Percentiles rank a stretch among this genome's conserved stretches.
Conservation (phyloP, 441 rosid genomes). For the Hura crepitans region DNA sequence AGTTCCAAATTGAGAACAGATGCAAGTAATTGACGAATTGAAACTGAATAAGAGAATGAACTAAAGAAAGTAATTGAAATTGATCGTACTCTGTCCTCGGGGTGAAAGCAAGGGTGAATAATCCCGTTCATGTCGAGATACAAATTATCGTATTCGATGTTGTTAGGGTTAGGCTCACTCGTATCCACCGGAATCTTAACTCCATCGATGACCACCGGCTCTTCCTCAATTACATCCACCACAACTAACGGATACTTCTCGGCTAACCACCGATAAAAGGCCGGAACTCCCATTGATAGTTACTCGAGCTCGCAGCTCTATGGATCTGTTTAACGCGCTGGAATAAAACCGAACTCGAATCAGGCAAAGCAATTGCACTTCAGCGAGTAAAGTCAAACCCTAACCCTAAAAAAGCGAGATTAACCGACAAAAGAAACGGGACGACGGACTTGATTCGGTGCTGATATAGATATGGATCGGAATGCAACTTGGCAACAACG, state of each 20-base stretch:
- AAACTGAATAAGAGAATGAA: neutral
- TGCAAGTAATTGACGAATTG: neutral
- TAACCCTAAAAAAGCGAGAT: neutral
- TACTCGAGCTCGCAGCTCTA: slow-evolving; percentile 13
- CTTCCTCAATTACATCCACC: slow-evolving; percentile 70
- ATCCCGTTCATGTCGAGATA: slow-evolving; percentile 94
- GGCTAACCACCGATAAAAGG: slow-evolving; percentile 85
- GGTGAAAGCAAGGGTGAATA: slow-evolving; percentile 91
- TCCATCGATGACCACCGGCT: slow-evolving; percentile 66
- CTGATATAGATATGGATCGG: neutral
- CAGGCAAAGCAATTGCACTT: neutral
- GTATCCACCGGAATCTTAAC: slow-evolving; percentile 75
- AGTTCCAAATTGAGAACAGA: neutral
- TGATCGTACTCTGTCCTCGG: slow-evolving; percentile 68
- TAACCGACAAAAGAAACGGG: neutral
- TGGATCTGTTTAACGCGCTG: neutral
- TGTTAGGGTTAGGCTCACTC: slow-evolving; percentile 70
- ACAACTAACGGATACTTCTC: slow-evolving; percentile 78
- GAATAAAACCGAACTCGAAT: neutral
- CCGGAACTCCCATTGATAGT: slow-evolving; percentile 67
- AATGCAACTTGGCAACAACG: neutral
- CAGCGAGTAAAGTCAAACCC: slow-evolving; percentile 25
- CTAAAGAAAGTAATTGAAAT: neutral
- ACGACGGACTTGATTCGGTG: neutral
- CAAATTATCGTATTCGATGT: slow-evolving; percentile 69